Evolutionary conservation across 1,139 yeast species (phyloP).

Genomic region (Blastobotrys arbuscula): DNA sequence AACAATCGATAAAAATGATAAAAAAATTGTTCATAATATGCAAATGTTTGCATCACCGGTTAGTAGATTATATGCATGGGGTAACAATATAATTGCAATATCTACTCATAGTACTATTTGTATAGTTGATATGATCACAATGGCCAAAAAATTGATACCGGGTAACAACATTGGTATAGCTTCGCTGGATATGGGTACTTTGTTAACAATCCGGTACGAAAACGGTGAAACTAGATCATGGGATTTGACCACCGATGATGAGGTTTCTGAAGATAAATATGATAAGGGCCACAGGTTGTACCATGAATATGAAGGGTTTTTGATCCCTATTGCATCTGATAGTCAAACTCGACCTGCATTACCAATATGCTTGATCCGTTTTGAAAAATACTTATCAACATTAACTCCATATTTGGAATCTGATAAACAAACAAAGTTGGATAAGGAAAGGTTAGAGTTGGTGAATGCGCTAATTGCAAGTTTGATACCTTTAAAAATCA

Average conservation of each 20-base stretch:
- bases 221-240: conserved; percentile 18
- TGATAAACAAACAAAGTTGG: conserved; percentile 1
- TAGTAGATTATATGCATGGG: conserved; percentile 14
- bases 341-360: conserved; percentile 5
- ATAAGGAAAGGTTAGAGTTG: conserved; percentile 1
- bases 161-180: conserved; percentile 21
- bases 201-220: conserved; percentile 16
- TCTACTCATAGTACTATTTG: conserved; percentile 22
- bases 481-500: conserved; percentile 5
- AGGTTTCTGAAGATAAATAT: conserved; percentile 6
- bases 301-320: neutral
- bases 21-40: conserved; percentile 11
- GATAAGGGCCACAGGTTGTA: neutral
- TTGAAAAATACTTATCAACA: conserved; percentile 6
- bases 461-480: conserved; percentile 4
- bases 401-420: conserved; percentile 6
- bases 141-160: conserved; percentile 18
- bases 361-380: conserved; percentile 7
- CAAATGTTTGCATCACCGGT: conserved; percentile 22
- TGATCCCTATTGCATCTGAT: conserved; percentile 6
- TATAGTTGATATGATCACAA: conserved; percentile 17
- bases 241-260: conserved; percentile 19
- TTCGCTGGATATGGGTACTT: conserved; percentile 5
- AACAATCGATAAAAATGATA: conserved; percentile 13
- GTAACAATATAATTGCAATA: conserved; percentile 16